Conservation (phyloP, 129 eudicot species). For the Centrapalus pauciflorus region DNA sequence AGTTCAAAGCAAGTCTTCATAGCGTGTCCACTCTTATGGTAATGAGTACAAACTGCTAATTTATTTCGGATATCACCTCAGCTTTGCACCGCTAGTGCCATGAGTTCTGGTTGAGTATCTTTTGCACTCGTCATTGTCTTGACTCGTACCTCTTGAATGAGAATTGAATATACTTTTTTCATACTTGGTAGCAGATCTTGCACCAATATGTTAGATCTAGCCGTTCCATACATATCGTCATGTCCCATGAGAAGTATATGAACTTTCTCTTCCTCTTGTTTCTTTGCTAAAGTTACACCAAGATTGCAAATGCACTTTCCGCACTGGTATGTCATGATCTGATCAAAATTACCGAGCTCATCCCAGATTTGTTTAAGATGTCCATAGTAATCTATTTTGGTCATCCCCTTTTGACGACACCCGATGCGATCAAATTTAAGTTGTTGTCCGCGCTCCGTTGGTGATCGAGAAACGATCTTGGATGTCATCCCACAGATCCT, state of each 20-base stretch:
- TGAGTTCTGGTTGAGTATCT: too few relatives aligned
- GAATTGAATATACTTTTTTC: too few relatives aligned
- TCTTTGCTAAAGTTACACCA: not conserved
- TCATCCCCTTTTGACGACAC: not conserved
- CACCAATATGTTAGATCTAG: too few relatives aligned
- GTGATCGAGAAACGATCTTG: not conserved
- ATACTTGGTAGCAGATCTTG: too few relatives aligned
- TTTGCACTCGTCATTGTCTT: too few relatives aligned
- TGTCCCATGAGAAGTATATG: not conserved
- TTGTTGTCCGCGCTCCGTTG: not conserved
- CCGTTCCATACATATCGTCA: too few relatives aligned
- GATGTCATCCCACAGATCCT: not conserved
- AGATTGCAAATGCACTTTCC: not conserved
- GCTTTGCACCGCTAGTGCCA: too few relatives aligned
- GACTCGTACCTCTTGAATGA: too few relatives aligned
- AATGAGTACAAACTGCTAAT: too few relatives aligned
- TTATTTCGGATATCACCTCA: too few relatives aligned
- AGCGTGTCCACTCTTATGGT: too few relatives aligned
- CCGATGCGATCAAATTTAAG: not conserved
- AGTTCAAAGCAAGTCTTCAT: too few relatives aligned
- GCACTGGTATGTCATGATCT: not conserved
- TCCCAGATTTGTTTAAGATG: not conserved
- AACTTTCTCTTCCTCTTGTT: not conserved
- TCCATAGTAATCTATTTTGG: constrained; percentile 1
- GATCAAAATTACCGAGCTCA: not conserved